Evolutionary conservation across 2,329 filamentous ascomycete species (phyloP).

Genomic region (Alternaria brassicicola): DNA sequence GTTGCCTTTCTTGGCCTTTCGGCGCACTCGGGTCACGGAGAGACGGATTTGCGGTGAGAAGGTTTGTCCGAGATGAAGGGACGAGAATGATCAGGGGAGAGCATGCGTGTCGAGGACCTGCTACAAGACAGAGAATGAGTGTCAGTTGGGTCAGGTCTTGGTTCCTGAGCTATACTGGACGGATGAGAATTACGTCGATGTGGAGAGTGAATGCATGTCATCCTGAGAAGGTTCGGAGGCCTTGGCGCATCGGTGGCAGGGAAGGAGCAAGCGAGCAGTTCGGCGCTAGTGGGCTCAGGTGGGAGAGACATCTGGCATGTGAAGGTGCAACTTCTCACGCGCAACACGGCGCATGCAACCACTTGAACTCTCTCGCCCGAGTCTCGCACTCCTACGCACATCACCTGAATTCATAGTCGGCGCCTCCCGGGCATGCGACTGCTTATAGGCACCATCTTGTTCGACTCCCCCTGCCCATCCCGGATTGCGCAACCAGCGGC

Average conservation of each 20-base stretch:
- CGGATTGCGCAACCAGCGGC: not conserved
- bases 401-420: conserved; percentile 1
- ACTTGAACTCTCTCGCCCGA: not conserved
- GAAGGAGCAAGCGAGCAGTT: conserved; percentile 9
- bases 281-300: conserved; percentile 8
- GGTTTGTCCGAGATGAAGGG: not conserved
- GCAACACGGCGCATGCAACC: conserved; percentile 1
- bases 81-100: not conserved
- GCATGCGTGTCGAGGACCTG: not conserved
- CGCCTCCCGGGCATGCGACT: conserved; percentile 20
- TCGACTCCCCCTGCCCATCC: conserved; percentile 1
- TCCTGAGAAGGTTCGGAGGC: not conserved
- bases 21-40: not conserved
- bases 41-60: not conserved
- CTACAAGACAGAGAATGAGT: not conserved
- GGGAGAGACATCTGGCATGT: conserved; percentile 2
- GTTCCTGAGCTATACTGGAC: not conserved
- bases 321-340: conserved; percentile 7
- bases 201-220: not conserved
- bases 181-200: not conserved
- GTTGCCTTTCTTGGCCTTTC: not conserved
- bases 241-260: not conserved
- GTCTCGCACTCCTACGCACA: not conserved
- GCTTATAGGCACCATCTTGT: conserved; percentile 18
- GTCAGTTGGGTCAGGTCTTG: too few relatives aligned